phyloP scores from a whole-genome alignment of 306 rosid genomes.

The Lathyrus oleraceus region DNA sequence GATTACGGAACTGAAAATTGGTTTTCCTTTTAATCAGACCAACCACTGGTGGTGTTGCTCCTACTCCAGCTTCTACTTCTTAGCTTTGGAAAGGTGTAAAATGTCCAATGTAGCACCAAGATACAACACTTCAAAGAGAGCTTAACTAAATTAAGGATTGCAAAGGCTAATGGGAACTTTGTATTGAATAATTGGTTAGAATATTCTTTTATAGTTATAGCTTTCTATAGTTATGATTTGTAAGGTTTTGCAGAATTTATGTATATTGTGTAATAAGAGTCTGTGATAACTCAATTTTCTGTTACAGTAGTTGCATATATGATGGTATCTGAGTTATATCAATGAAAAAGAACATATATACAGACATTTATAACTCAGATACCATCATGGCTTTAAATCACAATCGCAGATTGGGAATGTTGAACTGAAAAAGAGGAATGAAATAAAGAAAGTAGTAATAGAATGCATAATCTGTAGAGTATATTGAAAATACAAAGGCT shows the following conservation, averaged over 20 bases:
- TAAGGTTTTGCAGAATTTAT: neutral
- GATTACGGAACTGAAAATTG: conserved; percentile 6
- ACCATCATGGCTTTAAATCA: no score
- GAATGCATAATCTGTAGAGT: no score
- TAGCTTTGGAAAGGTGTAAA: conserved; percentile 42
- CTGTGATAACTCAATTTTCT: no score
- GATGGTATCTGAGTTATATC: no score
- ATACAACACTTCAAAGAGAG: conserved; percentile 19
- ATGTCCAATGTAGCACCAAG: neutral
- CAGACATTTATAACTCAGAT: no score
- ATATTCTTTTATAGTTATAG: neutral
- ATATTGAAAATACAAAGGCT: no score
- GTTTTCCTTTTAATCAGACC: conserved; percentile 55
- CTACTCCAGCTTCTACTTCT: conserved; percentile 41
- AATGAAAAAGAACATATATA: no score
- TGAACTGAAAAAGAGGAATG: no score
- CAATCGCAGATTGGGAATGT: no score
- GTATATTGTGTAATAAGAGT: neutral
- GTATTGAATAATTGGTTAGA: neutral
- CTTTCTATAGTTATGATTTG: neutral
- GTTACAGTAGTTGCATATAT: no score
- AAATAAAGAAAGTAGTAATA: no score
- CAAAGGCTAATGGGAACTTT: conserved; percentile 23
- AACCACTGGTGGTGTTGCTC: conserved; percentile 82
- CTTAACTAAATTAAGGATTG: conserved; percentile 45